Base-by-base conservation (phyloP, 495 filamentous ascomycete genomes). In the Aspergillus haitiensis region DNA sequence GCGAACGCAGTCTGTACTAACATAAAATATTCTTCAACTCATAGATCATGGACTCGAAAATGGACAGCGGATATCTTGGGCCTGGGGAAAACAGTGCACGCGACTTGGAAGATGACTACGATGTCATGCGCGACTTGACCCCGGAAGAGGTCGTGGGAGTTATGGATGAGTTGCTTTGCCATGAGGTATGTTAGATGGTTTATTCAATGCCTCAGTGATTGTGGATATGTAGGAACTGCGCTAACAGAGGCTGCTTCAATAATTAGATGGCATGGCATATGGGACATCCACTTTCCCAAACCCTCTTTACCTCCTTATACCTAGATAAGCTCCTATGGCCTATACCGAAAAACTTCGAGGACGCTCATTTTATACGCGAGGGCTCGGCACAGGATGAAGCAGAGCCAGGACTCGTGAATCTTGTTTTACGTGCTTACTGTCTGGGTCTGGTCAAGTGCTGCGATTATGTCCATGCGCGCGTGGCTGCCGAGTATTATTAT, bases 11-110 rank as follows among this genome's bases (percentile, higher is more conserved):
- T 8, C 27, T 34, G 32, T 35, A 34, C 58, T 70, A 47, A 70
- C 34, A 21, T 8, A 48, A 48, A 27, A 27, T 27, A 27, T 50
- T 13, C 32, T 37, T 34, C 15, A 16, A 55, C 21, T 45, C 7
- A 56, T 64, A 98, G 94, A 93, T 98, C 59, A 96, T 97, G 92
- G 94, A 98, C 68, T 86, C 88, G 0, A 98, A 97, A 72, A 98
- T 98, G 94, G 94, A 98, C 69, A 97, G 90, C 68, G 94, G 94
- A 34, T 89, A 86, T 64, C 72, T 94, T 13, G 81, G 81, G 11
- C 82, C 86, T 9, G 90, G 85, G 44, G 91, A 96, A 64, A 86
- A 85, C 35, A 63, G 73, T 40, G 75, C 68, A 58, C 67, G 77
- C 58, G 72, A 75, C 55, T 79, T 96, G 6, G 89, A 96, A 60